Evolutionary conservation across 805 yeast species (phyloP), one percentile per base, ranked within the genome.

Genomic region (Suhomyces kilbournensis): DNA sequence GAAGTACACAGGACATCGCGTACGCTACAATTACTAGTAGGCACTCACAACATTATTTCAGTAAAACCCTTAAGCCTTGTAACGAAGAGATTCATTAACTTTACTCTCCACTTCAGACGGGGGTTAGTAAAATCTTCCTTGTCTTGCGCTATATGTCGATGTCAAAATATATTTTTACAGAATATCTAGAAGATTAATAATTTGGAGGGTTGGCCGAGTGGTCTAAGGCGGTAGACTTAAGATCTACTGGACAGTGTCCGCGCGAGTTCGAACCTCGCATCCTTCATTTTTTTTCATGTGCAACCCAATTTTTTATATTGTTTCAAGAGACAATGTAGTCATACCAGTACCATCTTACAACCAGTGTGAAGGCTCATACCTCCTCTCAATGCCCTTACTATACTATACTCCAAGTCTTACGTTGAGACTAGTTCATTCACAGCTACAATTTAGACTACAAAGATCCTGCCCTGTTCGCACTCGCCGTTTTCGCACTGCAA

Each of bases 161-260:
- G 28, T 9, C 19, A 15, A 15, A 35, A 15, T 17, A 35, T 35
- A 17, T 17, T 35, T 7, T 9, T 14, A 35, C 40, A 14, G 40
- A n/a, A 15, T 7, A 6, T 3, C 15, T 14, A 6, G 17, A 15
- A 9, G 1, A 17, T 4, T 7, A 35, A 35, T 9, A 17, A 19
- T 70, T 90, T 60, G 76, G 76, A 71, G 74, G 76, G 76, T 68
- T 71, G 76, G 76, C 76, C 76, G 76, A 71, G 76, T 71, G 75
- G 76, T 71, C 75, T 69, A 70, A 70, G 76, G 76, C 76, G 76
- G 75, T 69, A 66, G 76, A 71, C 76, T 71, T 71, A 71, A 71
- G 76, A 69, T 71, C 75, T 66, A 69, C 66, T 71, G 76, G 75
- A 69, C 73, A 58, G 57, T 69, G 74, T 70, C 76, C 76, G 76